phyloP scores from a whole-genome alignment of 1,284 basidiomycete genomes.

The Malassezia obtusa region DNA sequence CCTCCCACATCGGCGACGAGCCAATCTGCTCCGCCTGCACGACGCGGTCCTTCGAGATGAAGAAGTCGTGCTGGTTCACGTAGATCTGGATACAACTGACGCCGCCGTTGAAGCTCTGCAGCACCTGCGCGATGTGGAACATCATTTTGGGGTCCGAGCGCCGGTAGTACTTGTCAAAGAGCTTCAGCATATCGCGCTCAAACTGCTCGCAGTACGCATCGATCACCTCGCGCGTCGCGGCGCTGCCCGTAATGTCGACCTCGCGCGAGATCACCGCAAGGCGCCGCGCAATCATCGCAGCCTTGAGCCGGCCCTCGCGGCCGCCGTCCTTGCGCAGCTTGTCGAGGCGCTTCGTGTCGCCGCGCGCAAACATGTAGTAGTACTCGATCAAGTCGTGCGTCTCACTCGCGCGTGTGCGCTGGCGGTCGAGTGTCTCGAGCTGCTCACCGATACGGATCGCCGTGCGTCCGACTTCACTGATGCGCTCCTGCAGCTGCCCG shows the following conservation, averaged over 20 bases:
- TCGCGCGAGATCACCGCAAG: conserved; percentile 83
- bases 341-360: conserved; percentile 69
- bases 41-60: conserved; percentile 56
- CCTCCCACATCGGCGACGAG: conserved; percentile 65
- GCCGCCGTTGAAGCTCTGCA: conserved; percentile 96
- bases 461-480: conserved; percentile 86
- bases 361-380: conserved; percentile 82
- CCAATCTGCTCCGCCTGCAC: conserved; percentile 57
- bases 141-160: conserved; percentile 98
- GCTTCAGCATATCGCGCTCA: conserved; percentile 91
- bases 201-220: conserved; percentile 96
- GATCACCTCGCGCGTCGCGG: conserved; percentile 53
- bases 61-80: conserved; percentile 88
- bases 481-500: conserved; percentile 49
- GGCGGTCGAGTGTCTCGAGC: conserved; percentile 84
- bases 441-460: conserved; percentile 88
- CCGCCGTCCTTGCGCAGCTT: conserved; percentile 65
- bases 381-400: conserved; percentile 89
- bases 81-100: conserved; percentile 94
- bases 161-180: conserved; percentile 78
- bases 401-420: conserved; percentile 82
- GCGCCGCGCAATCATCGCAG: conserved; percentile 79
- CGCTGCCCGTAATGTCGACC: conserved; percentile 54
- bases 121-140: conserved; percentile 94
- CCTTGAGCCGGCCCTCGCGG: conserved; percentile 69